Conservation (phyloP, 2,329 filamentous ascomycete genomes). For the Curvularia spicifera region DNA sequence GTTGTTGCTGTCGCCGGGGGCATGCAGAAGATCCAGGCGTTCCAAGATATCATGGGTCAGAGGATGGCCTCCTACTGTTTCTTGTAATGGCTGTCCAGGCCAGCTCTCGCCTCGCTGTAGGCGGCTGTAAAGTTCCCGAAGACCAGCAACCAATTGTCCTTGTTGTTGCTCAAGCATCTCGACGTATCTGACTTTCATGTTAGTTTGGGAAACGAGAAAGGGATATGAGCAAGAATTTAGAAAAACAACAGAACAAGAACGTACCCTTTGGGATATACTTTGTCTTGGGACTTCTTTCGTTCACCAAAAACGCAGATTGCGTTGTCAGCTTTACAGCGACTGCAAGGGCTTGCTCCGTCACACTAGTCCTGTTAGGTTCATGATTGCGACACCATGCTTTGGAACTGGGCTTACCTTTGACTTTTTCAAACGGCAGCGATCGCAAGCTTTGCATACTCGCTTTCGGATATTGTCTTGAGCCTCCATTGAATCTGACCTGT, state of each 20-base stretch:
- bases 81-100: constrained; percentile 61
- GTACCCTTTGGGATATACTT: constrained; percentile 71
- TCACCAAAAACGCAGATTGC: constrained; percentile 70
- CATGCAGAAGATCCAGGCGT: constrained; percentile 63
- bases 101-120: constrained; percentile 61
- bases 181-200: constrained; percentile 58
- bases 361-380: constrained; percentile 52
- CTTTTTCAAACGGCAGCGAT: constrained; percentile 70
- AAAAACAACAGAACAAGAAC: constrained; percentile 3
- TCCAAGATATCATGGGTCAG: constrained; percentile 69
- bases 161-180: constrained; percentile 73
- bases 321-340: constrained; percentile 68
- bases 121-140: constrained; percentile 66
- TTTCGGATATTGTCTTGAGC: constrained; percentile 61
- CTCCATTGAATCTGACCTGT: constrained; percentile 49
- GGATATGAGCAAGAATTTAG: background rate
- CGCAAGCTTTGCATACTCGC: constrained; percentile 70
- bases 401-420: constrained; percentile 60
- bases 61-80: constrained; percentile 61
- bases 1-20: constrained; percentile 53
- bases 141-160: constrained; percentile 64
- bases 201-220: constrained; percentile 8
- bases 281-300: constrained; percentile 70
- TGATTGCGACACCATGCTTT: background rate
- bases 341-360: constrained; percentile 67